A percentile compares a stretch with the other conserved stretches of the same genome.
phyloP scores from a whole-genome alignment of 2,329 filamentous ascomycete genomes.

The Penicillium sp. region DNA sequence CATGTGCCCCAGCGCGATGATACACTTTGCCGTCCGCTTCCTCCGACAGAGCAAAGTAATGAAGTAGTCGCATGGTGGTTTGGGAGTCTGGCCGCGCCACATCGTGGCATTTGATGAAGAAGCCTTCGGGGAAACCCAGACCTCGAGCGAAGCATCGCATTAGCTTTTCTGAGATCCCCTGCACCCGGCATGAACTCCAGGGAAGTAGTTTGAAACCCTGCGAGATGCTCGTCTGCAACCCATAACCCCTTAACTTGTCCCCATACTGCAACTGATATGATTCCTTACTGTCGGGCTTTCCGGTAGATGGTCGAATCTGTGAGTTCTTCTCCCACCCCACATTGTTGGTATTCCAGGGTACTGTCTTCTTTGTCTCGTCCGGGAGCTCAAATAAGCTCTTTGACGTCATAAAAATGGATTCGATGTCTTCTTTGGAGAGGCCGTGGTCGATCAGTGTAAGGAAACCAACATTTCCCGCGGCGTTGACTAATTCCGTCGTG shows the following conservation, averaged over 20 bases:
- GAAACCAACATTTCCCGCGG: slow-evolving; percentile 61
- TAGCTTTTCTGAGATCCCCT: slow-evolving; percentile 54
- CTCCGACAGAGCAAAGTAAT: slow-evolving; percentile 54
- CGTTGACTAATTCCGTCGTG: slow-evolving; percentile 51
- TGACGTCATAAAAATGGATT: slow-evolving; percentile 53
- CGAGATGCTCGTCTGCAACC: slow-evolving; percentile 50
- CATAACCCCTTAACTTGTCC: slow-evolving; percentile 54
- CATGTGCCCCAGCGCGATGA: slow-evolving; percentile 62
- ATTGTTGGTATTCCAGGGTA: slow-evolving; percentile 57
- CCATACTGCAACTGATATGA: slow-evolving; percentile 64
- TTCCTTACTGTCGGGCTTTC: slow-evolving; percentile 60
- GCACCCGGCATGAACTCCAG: slow-evolving; percentile 57
- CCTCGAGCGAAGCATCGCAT: slow-evolving; percentile 61
- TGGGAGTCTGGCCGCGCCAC: slow-evolving; percentile 51
- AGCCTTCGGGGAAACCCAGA: slow-evolving; percentile 56
- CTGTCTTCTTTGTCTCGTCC: slow-evolving; percentile 52
- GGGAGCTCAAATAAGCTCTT: slow-evolving; percentile 56
- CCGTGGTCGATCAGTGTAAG: slow-evolving; percentile 59
- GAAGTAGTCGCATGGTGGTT: slow-evolving; percentile 56
- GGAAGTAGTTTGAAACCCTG: slow-evolving; percentile 49
- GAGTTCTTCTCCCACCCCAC: slow-evolving; percentile 62
- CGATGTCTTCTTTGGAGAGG: slow-evolving; percentile 51
- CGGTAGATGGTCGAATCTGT: slow-evolving; percentile 61
- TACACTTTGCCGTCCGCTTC: slow-evolving; percentile 45
- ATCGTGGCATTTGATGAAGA: slow-evolving; percentile 58